Percentiles rank a stretch among this genome's conserved stretches.
Evolutionary conservation across 2,329 filamentous ascomycete genomes (phyloP).

Genomic region (Grosmannia clavigera): DNA sequence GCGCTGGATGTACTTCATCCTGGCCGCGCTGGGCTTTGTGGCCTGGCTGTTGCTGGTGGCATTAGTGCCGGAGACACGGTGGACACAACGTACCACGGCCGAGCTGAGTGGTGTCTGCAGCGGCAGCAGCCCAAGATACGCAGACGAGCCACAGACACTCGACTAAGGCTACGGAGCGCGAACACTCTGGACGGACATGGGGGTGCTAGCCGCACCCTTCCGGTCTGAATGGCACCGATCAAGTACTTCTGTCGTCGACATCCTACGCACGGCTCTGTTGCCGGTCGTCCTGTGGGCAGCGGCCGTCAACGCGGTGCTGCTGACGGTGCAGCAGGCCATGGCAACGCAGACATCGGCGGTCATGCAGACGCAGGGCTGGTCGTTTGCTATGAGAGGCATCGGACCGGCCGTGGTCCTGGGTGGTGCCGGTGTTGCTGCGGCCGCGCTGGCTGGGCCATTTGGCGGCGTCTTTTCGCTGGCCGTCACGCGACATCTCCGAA

Average conservation of each 20-base stretch:
- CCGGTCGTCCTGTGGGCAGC: constrained; percentile 22
- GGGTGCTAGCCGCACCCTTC: constrained; percentile 12
- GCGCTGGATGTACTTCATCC: constrained; percentile 24
- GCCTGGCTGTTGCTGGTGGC: constrained; percentile 22
- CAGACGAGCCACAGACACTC: constrained; percentile 6
- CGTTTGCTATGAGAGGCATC: constrained; percentile 18
- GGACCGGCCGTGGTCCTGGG: constrained; percentile 9
- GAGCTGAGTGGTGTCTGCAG: constrained; percentile 13
- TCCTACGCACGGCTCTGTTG: constrained; percentile 20
- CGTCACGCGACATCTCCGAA: constrained; percentile 15
- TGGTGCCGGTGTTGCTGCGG: constrained; percentile 6
- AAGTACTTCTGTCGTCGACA: constrained; percentile 15
- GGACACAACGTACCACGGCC: constrained; percentile 16
- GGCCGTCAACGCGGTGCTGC: constrained; percentile 17
- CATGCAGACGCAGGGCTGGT: constrained; percentile 18
- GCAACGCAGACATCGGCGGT: constrained; percentile 16
- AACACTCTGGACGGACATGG: constrained; percentile 20
- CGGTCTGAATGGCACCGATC: constrained; percentile 17
- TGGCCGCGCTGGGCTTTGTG: constrained; percentile 18
- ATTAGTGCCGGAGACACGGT: constrained; percentile 23
- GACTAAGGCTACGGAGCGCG: constrained; percentile 18
- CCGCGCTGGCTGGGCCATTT: constrained; percentile 17
- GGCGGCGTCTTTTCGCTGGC: constrained; percentile 18
- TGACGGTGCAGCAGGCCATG: constrained; percentile 17
- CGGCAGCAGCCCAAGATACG: not conserved